Base-by-base conservation (phyloP, 768 basidiomycete species). In the Termitomyces sp. region DNA sequence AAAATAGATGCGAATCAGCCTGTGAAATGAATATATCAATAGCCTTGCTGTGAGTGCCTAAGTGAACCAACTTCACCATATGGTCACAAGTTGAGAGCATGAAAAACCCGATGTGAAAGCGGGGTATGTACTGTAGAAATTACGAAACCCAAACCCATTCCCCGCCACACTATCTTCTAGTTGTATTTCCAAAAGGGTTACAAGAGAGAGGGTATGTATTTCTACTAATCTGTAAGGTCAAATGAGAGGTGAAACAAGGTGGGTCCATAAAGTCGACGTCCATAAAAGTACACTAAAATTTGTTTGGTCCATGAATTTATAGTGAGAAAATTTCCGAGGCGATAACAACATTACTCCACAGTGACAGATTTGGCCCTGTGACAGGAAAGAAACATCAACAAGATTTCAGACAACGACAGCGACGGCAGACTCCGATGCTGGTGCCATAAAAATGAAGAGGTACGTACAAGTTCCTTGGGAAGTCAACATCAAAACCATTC, bases 401-500 rank as follows among this genome's bases (percentile, higher is more conserved):
- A 47, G 42, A 23, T 54, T 12, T n/a, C 19, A 55, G n/a, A 12
- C 14, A 55, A 44, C 35, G 5, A 23, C 19, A 5, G 1, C 5
- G 4, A 49, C 21, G 34, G 23, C n/a, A 17, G 25, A 11, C 11
- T 12, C 17, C 25, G 27, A 28, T 19, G 21, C 27, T 10, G 16
- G 1, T 16, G 11, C 25, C n/a, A 23, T 6, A 17, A 21, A 30
- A 16, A 52, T 52, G 37, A 47, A 42, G 56, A 54, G 57, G 55
- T 34, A 81, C 90, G 65, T 67, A 91, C 88, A 98, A 76, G 79
- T 98, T 98, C 67, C 96, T 81, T 42, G 96, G 96, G 87, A 97
- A 97, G 71, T 99, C 96, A 63, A 98, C 96, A 69, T 98, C 96
- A 62, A 91, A 94, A 32, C 95, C 97, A 68, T 94, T 94, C 78